phyloP scores from a whole-genome alignment of 192 early-diverging fungal species.

The Backusella australiensis region DNA sequence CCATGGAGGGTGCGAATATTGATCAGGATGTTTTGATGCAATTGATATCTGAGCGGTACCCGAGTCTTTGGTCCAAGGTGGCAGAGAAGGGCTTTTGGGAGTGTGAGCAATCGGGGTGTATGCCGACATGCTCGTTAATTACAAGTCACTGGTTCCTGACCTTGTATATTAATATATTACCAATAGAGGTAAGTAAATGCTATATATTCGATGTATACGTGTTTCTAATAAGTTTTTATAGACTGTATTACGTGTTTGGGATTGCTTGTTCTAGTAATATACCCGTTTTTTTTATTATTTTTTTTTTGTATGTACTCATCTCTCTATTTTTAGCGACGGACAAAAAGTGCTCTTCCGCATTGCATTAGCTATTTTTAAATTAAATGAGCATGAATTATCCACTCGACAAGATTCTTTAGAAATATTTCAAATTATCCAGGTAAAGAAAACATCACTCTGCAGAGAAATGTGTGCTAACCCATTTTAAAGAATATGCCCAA shows the following conservation, averaged over 20 bases:
- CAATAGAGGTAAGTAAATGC: slow-evolving; percentile 51
- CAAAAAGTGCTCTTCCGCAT: slow-evolving; percentile 76
- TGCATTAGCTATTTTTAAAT: slow-evolving; percentile 67
- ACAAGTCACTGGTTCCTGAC: slow-evolving; percentile 85
- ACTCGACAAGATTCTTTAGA: slow-evolving; percentile 57
- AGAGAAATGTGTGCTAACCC: not conserved
- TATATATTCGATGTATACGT: not conserved
- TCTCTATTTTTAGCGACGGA: slow-evolving; percentile 39
- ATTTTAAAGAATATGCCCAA: slow-evolving; percentile 57
- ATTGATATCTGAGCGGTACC: slow-evolving; percentile 46
- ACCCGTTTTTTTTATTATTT: not conserved
- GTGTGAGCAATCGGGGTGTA: slow-evolving; percentile 43
- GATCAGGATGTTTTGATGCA: slow-evolving; percentile 64
- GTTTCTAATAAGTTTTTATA: slow-evolving; percentile 4
- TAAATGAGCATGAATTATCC: slow-evolving; percentile 63
- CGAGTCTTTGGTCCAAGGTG: slow-evolving; percentile 40
- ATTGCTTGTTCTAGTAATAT: slow-evolving; percentile 70
- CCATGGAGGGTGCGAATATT: slow-evolving; percentile 70
- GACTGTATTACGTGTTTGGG: slow-evolving; percentile 79
- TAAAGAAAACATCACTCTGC: not conserved
- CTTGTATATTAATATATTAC: slow-evolving; percentile 72
- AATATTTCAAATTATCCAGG: slow-evolving; percentile 58
- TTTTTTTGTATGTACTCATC: not conserved
- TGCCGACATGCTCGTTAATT: slow-evolving; percentile 65
- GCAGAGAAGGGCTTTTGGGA: slow-evolving; percentile 40